A percentile compares a stretch with the other conserved stretches of the same genome.
Conservation (phyloP, 257 asterid genomes). For the Apocynum venetum region DNA sequence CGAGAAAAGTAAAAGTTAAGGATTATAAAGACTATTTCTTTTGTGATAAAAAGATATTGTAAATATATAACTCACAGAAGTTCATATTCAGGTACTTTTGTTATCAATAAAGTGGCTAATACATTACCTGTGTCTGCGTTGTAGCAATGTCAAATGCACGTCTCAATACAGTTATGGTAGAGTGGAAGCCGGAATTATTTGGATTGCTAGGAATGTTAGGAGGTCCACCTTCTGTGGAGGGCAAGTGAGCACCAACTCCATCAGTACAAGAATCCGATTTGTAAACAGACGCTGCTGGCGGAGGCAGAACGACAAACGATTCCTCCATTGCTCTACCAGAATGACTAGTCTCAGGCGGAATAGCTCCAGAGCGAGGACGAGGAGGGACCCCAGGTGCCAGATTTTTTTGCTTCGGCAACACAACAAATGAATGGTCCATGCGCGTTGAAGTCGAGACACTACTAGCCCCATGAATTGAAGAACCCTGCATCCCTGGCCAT, state of each 20-base stretch:
- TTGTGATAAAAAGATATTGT: background rate
- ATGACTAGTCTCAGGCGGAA: slow-evolving; percentile 52
- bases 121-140: slow-evolving; percentile 66
- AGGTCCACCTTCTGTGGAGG: slow-evolving; percentile 53
- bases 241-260: slow-evolving; percentile 58
- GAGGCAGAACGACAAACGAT: slow-evolving; percentile 94
- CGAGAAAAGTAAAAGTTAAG: background rate
- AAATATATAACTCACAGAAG: background rate
- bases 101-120: slow-evolving; percentile 1
- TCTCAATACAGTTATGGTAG: slow-evolving; percentile 75
- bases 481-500: slow-evolving; percentile 74
- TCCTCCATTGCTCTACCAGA: slow-evolving; percentile 90
- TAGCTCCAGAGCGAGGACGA: slow-evolving; percentile 60
- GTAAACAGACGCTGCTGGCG: slow-evolving; percentile 97
- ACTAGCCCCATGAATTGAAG: slow-evolving; percentile 56
- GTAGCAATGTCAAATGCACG: slow-evolving; percentile 96
- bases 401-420: slow-evolving; percentile 80
- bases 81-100: slow-evolving; percentile 1
- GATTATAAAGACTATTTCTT: background rate
- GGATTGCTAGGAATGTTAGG: slow-evolving; percentile 46
- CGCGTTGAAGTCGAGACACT: slow-evolving; percentile 65
- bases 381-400: slow-evolving; percentile 61
- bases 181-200: slow-evolving; percentile 79
- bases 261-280: slow-evolving; percentile 64
- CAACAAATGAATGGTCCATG: slow-evolving; percentile 83